Evolutionary conservation across 768 basidiomycete genomes (phyloP), one percentile per base, ranked within the genome.

Genomic region (Xerocomus potaroensis): DNA sequence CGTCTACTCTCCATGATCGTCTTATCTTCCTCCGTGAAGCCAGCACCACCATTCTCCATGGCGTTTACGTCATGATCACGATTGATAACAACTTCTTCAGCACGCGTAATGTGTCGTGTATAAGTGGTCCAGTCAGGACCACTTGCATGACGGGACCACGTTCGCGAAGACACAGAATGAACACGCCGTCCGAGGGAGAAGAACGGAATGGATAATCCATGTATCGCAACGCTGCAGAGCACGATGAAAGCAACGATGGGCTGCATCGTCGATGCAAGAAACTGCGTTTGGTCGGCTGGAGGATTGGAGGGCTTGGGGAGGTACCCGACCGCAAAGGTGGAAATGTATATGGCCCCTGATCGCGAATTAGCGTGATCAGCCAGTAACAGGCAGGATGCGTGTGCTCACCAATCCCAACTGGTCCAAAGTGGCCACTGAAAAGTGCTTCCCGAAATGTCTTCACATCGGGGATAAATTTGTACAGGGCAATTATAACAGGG

Each of bases 171-270:
- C 10, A 64, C 65, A 1, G 79, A 84, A 63, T 94, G 92, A n/a
- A 97, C 92, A 21, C 92, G 81, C 24, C 89, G 76, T 15, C 92
- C 86, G 23, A 98, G 80, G 18, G 92, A 92, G 73, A 97, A 96
- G 62, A 86, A 87, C 0, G 95, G 92, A 54, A 99, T 96, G 10
- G 91, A 94, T 8, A 96, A 73, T 3, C 92, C 94, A 59, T 91
- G 90, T 15, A 88, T 80, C 15, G 86, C 75, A 50, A 97, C 89
- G 0, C 91, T 95, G 56, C 82, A 84, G 8, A 99, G 76, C 4
- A 99, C 96, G 81, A 98, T 83, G 67, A 96, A 97, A 1, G 87
- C 84, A 10, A 92, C 88, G 54, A 99, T 90, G 0, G 96, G 96
- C 62, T 94, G 88, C 46, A 98, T 93, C 5, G 81, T 73, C 11